Base-by-base conservation (phyloP, 2,329 filamentous ascomycete species). In the Pseudogymnoascus sp. region DNA sequence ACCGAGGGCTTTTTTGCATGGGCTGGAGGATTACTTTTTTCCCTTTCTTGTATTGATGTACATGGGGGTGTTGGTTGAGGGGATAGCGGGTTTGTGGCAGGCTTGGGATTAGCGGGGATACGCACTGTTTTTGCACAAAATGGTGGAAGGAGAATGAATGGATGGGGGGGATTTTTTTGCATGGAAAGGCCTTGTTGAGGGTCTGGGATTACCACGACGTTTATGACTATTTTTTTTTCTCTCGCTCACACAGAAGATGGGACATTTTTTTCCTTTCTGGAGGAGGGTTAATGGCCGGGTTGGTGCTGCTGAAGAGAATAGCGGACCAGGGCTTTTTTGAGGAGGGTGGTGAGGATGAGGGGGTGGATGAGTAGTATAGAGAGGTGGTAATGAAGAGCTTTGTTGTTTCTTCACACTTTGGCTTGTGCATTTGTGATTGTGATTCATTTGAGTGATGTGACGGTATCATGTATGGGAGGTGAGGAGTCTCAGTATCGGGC, bases 341-440 rank as follows among this genome's bases (percentile, higher is more conserved):
- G 42, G 42, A 25, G 42, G 42, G 39, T 42, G 18, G 27, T 48
- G 45, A 52, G 45, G 45, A 52, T 31, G 45, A 52, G 25, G 27
- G 45, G 45, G 31, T 52, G 27, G n/a, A 29, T 12, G 25, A 52
- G 45, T 52, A 52, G 45, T 59, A 59, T 59, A 40, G 58, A 40
- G 33, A 59, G 27, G 31, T 33, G 55, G 55, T 60, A 37, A 42
- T 52, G 39, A 33, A 40, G 58, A 37, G n/a, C 33, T 62, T 62
- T 15, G 15, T 39, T 58, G 58, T n/a, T 60, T 60, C 29, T 39
- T 60, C 59, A 39, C 31, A n/a, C 27, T 60, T 45, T 29, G 58
- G 36, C 25, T 7, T 48, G 58, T 18, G 18, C 55, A 36, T 45
- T 9, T 31, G 25, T 48, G 42, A 48, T 40, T n/a, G n/a, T 42